A percentile compares a stretch with the other conserved stretches of the same genome.
Conservation (phyloP, 2,329 filamentous ascomycete genomes). For the Metarhizium sp. region DNA sequence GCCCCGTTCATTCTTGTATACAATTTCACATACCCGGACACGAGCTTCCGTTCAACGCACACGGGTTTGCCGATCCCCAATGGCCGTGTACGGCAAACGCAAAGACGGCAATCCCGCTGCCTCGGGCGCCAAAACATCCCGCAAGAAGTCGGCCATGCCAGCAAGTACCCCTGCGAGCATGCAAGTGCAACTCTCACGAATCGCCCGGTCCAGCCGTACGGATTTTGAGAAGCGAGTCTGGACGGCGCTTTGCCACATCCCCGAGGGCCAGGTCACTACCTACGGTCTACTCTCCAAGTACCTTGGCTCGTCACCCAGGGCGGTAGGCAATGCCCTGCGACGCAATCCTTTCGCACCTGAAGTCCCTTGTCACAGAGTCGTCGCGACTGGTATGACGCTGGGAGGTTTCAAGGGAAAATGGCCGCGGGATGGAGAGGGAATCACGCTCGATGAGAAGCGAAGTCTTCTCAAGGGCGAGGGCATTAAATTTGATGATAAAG, state of each 20-base stretch:
- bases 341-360: slow-evolving; percentile 75
- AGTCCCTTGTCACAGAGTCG: slow-evolving; percentile 73
- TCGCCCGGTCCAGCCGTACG: slow-evolving; percentile 35
- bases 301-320: slow-evolving; percentile 62
- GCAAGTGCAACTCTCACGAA: slow-evolving; percentile 32
- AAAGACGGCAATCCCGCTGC: background rate
- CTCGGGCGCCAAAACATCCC: slow-evolving; percentile 1
- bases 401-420: slow-evolving; percentile 64
- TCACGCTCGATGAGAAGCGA: slow-evolving; percentile 56
- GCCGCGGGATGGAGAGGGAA: slow-evolving; percentile 50
- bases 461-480: slow-evolving; percentile 53
- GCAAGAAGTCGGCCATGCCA: background rate
- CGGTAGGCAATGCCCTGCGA: slow-evolving; percentile 68
- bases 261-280: slow-evolving; percentile 64
- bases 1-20: too few relatives aligned
- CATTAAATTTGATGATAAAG: slow-evolving; percentile 50
- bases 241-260: slow-evolving; percentile 66
- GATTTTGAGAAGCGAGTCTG: slow-evolving; percentile 58
- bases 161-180: slow-evolving; percentile 15
- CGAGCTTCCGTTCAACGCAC: too few relatives aligned
- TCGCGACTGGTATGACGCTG: slow-evolving; percentile 62
- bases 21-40: too few relatives aligned
- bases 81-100: too few relatives aligned
- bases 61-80: too few relatives aligned
- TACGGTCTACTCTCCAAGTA: slow-evolving; percentile 64